These are phyloP conservation scores for Diutina sp. DNA, from an alignment of 1,139 yeast species.

Conservation along the genomic window DNA sequence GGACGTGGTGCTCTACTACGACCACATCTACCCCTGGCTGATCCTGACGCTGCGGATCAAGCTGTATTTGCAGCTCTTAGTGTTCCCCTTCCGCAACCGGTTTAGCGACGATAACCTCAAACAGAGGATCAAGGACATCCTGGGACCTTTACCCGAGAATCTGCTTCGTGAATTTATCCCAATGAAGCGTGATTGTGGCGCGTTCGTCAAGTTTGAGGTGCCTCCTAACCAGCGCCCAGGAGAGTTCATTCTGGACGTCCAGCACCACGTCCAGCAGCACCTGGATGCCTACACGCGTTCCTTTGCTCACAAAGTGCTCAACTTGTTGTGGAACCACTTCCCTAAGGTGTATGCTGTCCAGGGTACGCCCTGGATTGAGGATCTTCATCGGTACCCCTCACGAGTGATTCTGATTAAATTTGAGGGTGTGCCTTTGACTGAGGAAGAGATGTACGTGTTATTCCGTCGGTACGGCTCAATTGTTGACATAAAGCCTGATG, in stretches of 20 bases:
- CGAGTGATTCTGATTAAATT: conserved; percentile 49
- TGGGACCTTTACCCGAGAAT: conserved; percentile 20
- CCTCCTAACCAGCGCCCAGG: conserved; percentile 38
- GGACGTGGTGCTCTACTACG: conserved; percentile 46
- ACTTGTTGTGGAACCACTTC: conserved; percentile 12
- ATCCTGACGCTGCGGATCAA: conserved; percentile 12
- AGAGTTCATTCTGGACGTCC: conserved; percentile 38
- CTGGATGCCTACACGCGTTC: conserved; percentile 9
- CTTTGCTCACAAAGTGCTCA: conserved; percentile 12
- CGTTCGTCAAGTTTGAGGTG: conserved; percentile 64
- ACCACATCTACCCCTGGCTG: conserved; percentile 32
- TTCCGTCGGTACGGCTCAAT: conserved; percentile 84
- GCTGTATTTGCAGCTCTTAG: conserved; percentile 11
- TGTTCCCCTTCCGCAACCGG: conserved; percentile 8
- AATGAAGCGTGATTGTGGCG: conserved; percentile 79
- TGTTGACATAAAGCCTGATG: conserved; percentile 49
- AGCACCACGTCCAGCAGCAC: conserved; percentile 30
- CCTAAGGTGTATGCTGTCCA: conserved; percentile 58
- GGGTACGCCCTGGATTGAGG: conserved; percentile 96
- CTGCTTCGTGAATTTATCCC: conserved; percentile 43
- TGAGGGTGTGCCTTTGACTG: conserved; percentile 64
- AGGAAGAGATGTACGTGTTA: conserved; percentile 71
- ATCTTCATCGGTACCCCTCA: conserved; percentile 66
- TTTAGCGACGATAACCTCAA: conserved; percentile 11
- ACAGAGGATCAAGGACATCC: conserved; percentile 12